Conservation (phyloP, 2,329 filamentous ascomycete genomes). For the Diatrype stigma region DNA sequence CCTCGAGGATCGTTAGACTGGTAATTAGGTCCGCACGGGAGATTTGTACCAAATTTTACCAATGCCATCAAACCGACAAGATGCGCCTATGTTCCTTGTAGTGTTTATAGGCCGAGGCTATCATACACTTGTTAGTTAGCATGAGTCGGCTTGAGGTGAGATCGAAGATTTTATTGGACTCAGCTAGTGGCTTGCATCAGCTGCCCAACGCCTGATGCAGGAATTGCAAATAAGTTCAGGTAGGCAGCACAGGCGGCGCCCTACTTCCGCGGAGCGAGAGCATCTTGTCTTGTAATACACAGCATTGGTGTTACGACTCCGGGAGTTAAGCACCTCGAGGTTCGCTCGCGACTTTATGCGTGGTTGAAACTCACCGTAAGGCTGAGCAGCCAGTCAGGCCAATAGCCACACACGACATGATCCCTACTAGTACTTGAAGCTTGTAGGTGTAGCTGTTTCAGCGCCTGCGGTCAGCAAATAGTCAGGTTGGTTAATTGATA, state of each 20-base stretch:
- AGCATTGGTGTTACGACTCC: no score
- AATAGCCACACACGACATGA: neutral
- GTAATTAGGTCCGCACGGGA: neutral
- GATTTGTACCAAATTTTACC: neutral
- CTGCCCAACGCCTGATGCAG: no score
- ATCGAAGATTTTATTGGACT: no score
- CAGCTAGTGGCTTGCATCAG: no score
- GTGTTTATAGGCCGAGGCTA: neutral
- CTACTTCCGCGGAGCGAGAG: neutral
- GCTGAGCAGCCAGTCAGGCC: neutral
- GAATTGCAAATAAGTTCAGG: no score
- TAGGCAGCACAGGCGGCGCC: no score
- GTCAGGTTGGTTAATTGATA: neutral
- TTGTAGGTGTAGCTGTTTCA: neutral
- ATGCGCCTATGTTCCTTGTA: neutral
- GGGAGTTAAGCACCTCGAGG: no score
- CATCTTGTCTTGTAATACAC: neutral
- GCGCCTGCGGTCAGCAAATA: neutral
- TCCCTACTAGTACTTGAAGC: neutral
- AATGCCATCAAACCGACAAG: neutral
- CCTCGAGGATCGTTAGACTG: neutral
- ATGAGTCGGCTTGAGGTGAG: no score
- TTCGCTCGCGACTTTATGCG: no score
- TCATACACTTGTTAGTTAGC: no score
- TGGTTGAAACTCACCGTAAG: no score